A percentile compares a stretch with the other conserved stretches of the same genome.
These are phyloP conservation scores for Citrus inodora DNA, from an alignment of 345 rosid species.

Conservation along the genomic window DNA sequence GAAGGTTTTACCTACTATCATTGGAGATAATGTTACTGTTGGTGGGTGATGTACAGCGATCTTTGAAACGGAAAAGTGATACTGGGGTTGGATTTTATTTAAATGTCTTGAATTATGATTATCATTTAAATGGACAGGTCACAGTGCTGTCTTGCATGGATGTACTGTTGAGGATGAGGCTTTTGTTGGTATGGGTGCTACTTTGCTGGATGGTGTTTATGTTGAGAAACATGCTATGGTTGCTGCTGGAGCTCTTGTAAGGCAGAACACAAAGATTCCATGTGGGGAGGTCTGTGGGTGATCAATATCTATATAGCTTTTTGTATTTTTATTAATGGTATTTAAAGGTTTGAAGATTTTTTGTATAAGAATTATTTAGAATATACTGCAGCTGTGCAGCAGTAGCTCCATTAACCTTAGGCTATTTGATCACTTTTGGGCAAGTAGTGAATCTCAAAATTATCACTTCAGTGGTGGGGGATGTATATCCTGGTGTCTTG, in stretches of 20 bases:
- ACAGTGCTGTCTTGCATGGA: slow-evolving; percentile 82
- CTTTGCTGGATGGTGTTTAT: slow-evolving; percentile 77
- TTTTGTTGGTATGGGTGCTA: slow-evolving; percentile 79
- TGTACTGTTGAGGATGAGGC: slow-evolving; percentile 89
- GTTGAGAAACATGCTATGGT: slow-evolving; percentile 91
- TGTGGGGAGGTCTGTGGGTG: slow-evolving; percentile 64
- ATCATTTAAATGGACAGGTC: slow-evolving; percentile 48
- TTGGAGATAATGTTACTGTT: slow-evolving; percentile 78
- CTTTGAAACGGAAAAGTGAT: background rate
- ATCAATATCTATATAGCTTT: background rate
- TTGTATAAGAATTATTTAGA: background rate
- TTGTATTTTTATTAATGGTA: background rate
- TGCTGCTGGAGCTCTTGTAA: slow-evolving; percentile 91
- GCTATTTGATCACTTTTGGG: background rate
- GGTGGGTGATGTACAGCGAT: slow-evolving; percentile 32
- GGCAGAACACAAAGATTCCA: slow-evolving; percentile 83
- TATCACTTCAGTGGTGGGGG: background rate
- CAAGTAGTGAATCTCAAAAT: background rate
- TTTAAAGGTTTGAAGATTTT: background rate
- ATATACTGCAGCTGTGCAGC: background rate
- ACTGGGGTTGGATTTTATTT: background rate
- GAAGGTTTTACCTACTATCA: slow-evolving; percentile 70
- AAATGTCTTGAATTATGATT: slow-evolving; percentile 8
- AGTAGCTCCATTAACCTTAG: background rate
- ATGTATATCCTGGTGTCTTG: background rate